Conservation (phyloP, 2,329 filamentous ascomycete genomes). For the Cladobotryum protrusum region DNA sequence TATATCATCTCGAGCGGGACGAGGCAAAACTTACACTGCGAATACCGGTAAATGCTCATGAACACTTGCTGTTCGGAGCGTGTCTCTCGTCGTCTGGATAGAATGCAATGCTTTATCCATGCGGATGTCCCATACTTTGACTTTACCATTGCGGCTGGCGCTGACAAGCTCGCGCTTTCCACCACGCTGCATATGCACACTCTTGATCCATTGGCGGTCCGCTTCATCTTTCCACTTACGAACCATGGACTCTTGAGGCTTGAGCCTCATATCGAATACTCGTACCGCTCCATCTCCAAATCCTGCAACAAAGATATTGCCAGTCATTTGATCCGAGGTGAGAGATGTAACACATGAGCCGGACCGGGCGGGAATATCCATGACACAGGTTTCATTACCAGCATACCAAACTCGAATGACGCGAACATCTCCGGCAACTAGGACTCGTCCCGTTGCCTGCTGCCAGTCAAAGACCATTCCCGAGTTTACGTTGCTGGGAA, state of each 20-base stretch:
- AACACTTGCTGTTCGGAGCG: slow-evolving; percentile 77
- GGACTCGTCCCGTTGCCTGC: slow-evolving; percentile 86
- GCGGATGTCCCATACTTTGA: slow-evolving; percentile 93
- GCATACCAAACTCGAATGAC: slow-evolving; percentile 97
- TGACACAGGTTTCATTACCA: slow-evolving; percentile 83
- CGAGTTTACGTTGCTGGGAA: slow-evolving; percentile 88
- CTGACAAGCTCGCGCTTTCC: slow-evolving; percentile 87
- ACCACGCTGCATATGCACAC: slow-evolving; percentile 93
- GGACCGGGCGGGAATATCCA: slow-evolving; percentile 90
- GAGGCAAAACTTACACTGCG: slow-evolving; percentile 82
- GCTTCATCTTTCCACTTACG: slow-evolving; percentile 92
- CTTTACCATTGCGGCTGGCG: slow-evolving; percentile 85
- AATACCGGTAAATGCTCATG: slow-evolving; percentile 97
- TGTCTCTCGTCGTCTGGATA: slow-evolving; percentile 69
- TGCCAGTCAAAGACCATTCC: slow-evolving; percentile 99
- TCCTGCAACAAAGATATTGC: slow-evolving; percentile 90
- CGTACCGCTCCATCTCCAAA: slow-evolving; percentile 93
- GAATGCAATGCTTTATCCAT: slow-evolving; percentile 71
- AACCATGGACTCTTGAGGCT: slow-evolving; percentile 85
- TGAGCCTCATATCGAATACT: slow-evolving; percentile 84
- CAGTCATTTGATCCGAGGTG: slow-evolving; percentile 96
- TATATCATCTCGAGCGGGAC: too few species aligned
- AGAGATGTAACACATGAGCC: slow-evolving; percentile 93
- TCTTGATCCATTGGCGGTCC: slow-evolving; percentile 85
- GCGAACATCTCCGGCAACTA: slow-evolving; percentile 94